These are phyloP conservation scores for Apiospora aurea DNA, from an alignment of 2,329 filamentous ascomycete genomes.

Conservation along the genomic window DNA sequence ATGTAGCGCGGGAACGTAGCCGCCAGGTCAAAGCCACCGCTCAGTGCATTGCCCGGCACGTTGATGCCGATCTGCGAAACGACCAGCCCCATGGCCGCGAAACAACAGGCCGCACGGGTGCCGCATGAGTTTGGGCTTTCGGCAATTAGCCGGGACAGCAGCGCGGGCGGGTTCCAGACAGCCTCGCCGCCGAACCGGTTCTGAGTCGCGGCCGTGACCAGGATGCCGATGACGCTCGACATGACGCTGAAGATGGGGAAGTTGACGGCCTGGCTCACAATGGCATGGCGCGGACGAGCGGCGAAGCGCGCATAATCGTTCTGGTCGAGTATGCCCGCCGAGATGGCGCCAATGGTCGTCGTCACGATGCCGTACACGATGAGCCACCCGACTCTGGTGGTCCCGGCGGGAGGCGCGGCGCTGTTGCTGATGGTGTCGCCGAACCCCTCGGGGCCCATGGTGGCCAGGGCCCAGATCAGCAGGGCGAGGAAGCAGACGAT, in stretches of 20 bases:
- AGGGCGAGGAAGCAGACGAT: background rate
- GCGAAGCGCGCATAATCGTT: slow-evolving; percentile 54
- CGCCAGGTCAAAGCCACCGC: slow-evolving; percentile 48
- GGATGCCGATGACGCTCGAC: slow-evolving; percentile 47
- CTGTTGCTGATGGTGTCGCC: slow-evolving; percentile 37
- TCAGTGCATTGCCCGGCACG: slow-evolving; percentile 52
- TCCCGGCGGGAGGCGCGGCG: slow-evolving; percentile 40
- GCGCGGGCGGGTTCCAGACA: slow-evolving; percentile 38
- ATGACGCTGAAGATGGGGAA: slow-evolving; percentile 49
- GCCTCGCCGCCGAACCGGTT: slow-evolving; percentile 33
- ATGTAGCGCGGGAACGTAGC: slow-evolving; percentile 49
- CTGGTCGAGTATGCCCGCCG: slow-evolving; percentile 48
- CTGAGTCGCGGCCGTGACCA: slow-evolving; percentile 44
- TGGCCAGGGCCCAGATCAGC: slow-evolving; percentile 30
- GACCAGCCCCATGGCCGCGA: slow-evolving; percentile 49
- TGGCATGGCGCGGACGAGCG: slow-evolving; percentile 46
- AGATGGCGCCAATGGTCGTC: slow-evolving; percentile 40
- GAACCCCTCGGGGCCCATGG: slow-evolving; percentile 37
- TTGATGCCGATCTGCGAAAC: slow-evolving; percentile 52
- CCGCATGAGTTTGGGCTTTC: slow-evolving; percentile 41
- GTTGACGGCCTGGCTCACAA: slow-evolving; percentile 49
- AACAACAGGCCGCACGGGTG: slow-evolving; percentile 48
- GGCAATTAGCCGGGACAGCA: slow-evolving; percentile 45
- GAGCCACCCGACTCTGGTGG: slow-evolving; percentile 46
- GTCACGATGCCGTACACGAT: slow-evolving; percentile 45